Conservation (phyloP, 768 basidiomycete genomes). For the Naganishia vaughanmartiniae region DNA sequence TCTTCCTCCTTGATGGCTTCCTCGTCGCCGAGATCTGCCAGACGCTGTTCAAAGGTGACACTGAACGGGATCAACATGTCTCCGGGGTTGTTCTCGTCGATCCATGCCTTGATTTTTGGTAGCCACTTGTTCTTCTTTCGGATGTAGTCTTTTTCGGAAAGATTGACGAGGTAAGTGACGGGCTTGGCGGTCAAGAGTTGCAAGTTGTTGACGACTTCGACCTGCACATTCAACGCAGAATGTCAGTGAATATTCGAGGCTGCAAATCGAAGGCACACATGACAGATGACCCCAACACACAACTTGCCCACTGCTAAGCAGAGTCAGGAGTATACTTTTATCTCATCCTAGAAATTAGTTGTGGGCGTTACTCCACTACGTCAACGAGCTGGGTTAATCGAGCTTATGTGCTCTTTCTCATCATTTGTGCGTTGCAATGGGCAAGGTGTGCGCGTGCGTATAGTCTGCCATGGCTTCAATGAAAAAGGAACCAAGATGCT, state of each 20-base stretch:
- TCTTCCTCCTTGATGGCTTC: constrained; percentile 67
- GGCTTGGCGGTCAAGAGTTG: constrained; percentile 92
- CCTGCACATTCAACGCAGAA: constrained; percentile 31
- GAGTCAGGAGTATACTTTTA: constrained; percentile 51
- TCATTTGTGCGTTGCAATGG: constrained; percentile 51
- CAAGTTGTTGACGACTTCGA: constrained; percentile 57
- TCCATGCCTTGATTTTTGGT: constrained; percentile 96
- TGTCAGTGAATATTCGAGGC: neutral
- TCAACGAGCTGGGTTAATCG: constrained; percentile 95
- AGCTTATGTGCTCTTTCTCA: constrained; percentile 78
- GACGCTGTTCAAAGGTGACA: constrained; percentile 88
- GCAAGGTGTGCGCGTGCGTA: neutral
- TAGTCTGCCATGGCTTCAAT: neutral
- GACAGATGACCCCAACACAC: neutral
- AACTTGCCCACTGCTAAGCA: constrained; percentile 12
- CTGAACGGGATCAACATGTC: constrained; percentile 96
- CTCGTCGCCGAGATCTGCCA: constrained; percentile 65
- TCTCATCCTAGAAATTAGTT: constrained; percentile 62
- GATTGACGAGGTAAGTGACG: constrained; percentile 95
- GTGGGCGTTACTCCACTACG: constrained; percentile 83
- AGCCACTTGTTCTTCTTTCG: constrained; percentile 99
- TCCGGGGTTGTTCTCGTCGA: constrained; percentile 92
- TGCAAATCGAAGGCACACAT: neutral
- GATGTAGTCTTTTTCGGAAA: constrained; percentile 88
- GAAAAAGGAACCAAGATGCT: constrained; percentile 42